Base-by-base conservation (phyloP, 257 asterid genomes). In the Jacaranda copaia region DNA sequence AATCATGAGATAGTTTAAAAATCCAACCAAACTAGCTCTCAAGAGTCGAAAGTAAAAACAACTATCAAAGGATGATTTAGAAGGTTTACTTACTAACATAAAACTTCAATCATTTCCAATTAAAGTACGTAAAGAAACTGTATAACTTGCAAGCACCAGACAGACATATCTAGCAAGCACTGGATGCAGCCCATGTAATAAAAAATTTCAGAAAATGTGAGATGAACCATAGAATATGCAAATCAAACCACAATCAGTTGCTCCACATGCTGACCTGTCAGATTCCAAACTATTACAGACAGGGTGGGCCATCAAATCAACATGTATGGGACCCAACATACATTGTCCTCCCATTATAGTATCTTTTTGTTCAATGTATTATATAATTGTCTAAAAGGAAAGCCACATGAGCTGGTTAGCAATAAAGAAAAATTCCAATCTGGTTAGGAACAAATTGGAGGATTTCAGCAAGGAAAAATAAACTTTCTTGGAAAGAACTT, bases 381-480 rank as follows among this genome's bases (percentile, higher is more conserved):
- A 73, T 77, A 66, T 62, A 35, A 15, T 35, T 40, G 71, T 68
- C 78, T 79, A 64, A 72, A 84, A 74, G 66, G 51, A 49, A 81
- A 74, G 64, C 81, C 72, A 81, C 79, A 78, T 83, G 85, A 85
- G 92, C 87, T 89, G 91, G 77, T 70, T 73, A 60, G 86, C 88
- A 87, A 68, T 51, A 79, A 2, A 67, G 20, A 64, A 79, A 56
- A 45, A 56, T 53, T 78, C 81, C 35, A 78, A 71, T 3, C 68
- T 55, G 72, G 42, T 42, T 67, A 35, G 56, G 51, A 52, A 76
- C 70, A 70, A 75, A 72, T 58, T 70, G 63, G 19, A 65, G 68
- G 75, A 52, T 71, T 72, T 74, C 40, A 76, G 56, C 77, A 25
- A 53, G 68, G 68, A 20, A 45, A 72, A 77, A 68, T 62, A 62